phyloP scores from a whole-genome alignment of 352 stramenopile genomes.

The Phytopythium cucurbitacearum region DNA sequence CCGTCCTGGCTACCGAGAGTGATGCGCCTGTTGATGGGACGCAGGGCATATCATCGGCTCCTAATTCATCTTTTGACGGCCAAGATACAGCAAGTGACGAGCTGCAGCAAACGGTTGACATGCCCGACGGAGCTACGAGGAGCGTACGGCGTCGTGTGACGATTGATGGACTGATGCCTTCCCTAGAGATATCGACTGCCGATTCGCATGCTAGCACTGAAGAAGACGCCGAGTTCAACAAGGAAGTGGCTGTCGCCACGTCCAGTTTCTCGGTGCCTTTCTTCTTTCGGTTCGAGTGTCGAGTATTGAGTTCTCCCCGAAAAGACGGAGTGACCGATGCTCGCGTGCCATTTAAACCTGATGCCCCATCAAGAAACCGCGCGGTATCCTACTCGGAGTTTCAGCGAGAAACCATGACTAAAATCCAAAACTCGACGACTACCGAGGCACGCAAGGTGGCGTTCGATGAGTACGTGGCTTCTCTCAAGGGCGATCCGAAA shows the following conservation, averaged over 20 bases:
- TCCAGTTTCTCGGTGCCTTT: slow-evolving; percentile 82
- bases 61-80: background rate
- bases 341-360: background rate
- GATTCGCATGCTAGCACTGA: slow-evolving; percentile 26
- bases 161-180: background rate
- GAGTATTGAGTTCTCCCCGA: slow-evolving; percentile 36
- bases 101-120: background rate
- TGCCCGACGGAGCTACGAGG: background rate
- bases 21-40: background rate
- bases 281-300: slow-evolving; percentile 84
- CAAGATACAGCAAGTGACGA: background rate
- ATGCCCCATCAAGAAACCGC: slow-evolving; percentile 11
- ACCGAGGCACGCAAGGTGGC: slow-evolving; percentile 22
- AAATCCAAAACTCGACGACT: slow-evolving; percentile 10
- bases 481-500: slow-evolving; percentile 18
- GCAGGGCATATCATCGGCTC: background rate
- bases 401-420: slow-evolving; percentile 18
- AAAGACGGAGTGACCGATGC: background rate
- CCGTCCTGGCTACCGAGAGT: background rate
- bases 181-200: background rate
- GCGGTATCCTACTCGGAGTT: slow-evolving; percentile 50
- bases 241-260: slow-evolving; percentile 75
- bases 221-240: slow-evolving; percentile 80
- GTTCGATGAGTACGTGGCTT: slow-evolving; percentile 36
- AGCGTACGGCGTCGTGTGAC: slow-evolving; percentile 4